Evolutionary conservation across 352 stramenopile species (phyloP), one percentile per base, ranked within the genome.

Genomic region (Elongisporangium anandrum): DNA sequence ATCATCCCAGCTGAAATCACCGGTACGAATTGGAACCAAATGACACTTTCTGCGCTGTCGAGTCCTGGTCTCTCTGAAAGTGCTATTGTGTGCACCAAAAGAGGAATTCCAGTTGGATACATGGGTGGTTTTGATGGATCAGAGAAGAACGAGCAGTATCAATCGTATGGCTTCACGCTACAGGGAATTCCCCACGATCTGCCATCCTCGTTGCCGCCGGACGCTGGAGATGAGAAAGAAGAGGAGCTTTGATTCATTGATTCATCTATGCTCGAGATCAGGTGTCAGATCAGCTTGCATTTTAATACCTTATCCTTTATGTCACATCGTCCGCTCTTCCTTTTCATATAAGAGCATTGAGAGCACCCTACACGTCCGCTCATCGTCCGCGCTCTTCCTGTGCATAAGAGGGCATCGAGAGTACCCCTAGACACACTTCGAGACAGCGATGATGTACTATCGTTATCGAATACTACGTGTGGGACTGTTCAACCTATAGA

Each of bases 71-170:
- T 73, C 10, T 64, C 54, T 59, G 63, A 53, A 61, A 64, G 57
- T 59, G 54, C 38, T 20, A 57, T 70, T 67, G 54, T 73, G 66
- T 70, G 49, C 55, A 67, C 60, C 23, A 63, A 67, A 58, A 55
- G 54, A 52, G 60, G 64, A 54, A 60, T 72, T 49, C 56, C 60
- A 56, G 57, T 75, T 61, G 29, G 68, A 76, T 76, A 70, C 53
- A 61, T 70, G 57, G 61, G 64, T 67, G 68, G 61, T 67, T 60
- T 63, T 58, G 65, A 73, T 66, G 65, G 69, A 26, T 72, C 57
- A 52, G 50, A 34, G 39, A 64, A 71, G 15, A 70, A 73, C 65
- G 57, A 77, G 61, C 69, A 74, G 45, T 73, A 68, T 64, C 61
- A 73, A 62, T 68, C 63, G 54, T 70, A 70, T 70, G 59, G 24